Conservation (phyloP, 1,139 yeast genomes). For the Yamadazyma diospyri region DNA sequence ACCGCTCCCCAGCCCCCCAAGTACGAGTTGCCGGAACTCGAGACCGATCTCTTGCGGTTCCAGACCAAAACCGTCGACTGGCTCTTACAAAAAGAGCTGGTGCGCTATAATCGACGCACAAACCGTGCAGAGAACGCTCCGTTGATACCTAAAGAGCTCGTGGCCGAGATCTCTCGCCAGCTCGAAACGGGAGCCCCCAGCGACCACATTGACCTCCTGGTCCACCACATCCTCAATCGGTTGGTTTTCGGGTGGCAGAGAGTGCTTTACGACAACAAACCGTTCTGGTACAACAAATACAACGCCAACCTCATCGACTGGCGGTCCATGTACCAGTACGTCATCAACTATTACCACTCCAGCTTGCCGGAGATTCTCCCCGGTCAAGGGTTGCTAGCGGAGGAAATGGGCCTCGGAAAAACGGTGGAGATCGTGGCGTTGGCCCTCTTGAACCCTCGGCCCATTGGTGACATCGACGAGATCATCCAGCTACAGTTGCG, state of each 20-base stretch:
- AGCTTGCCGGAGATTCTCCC: conserved; percentile 21
- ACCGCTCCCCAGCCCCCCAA: conserved; percentile 16
- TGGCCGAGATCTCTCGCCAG: conserved; percentile 3
- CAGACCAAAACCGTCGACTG: conserved; percentile 65
- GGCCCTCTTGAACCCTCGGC: conserved; percentile 55
- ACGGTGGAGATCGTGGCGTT: conserved; percentile 80
- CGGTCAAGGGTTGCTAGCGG: conserved; percentile 74
- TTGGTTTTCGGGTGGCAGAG: conserved; percentile 54
- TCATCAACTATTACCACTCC: conserved; percentile 20
- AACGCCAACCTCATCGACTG: conserved; percentile 45
- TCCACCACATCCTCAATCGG: conserved; percentile 27
- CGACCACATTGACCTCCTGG: conserved; percentile 7
- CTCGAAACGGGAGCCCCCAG: neutral
- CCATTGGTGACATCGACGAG: conserved; percentile 40
- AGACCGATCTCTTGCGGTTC: conserved; percentile 49
- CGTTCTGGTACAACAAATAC: conserved; percentile 47
- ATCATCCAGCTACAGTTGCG: conserved; percentile 32
- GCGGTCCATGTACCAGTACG: conserved; percentile 24
- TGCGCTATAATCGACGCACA: conserved; percentile 29
- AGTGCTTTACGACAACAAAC: conserved; percentile 15
- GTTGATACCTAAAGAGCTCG: conserved; percentile 16
- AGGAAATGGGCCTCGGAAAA: conserved; percentile 97
- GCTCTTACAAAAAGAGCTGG: conserved; percentile 60
- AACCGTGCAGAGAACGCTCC: conserved; percentile 19
- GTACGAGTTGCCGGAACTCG: conserved; percentile 46